Evolutionary conservation across 805 yeast species (phyloP), one percentile per base, ranked within the genome.

Genomic region (Myxozyma lipomycoides): DNA sequence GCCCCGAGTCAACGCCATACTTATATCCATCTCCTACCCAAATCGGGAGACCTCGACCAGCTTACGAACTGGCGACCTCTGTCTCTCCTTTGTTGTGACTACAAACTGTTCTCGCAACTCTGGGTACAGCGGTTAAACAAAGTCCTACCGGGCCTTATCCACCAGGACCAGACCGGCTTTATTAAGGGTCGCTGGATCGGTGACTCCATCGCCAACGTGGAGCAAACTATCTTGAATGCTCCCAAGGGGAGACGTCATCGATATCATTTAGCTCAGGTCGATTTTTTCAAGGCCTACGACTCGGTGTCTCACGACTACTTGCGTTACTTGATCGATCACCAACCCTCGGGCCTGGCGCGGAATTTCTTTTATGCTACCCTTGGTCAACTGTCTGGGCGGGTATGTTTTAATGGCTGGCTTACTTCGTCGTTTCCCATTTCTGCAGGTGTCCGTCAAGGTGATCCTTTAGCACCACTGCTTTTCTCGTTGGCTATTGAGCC

Each of bases 361-460:
- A n/a, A n/a, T n/a, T n/a, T n/a, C n/a, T n/a, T n/a, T n/a, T n/a
- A n/a, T n/a, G n/a, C n/a, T n/a, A n/a, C n/a, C n/a, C n/a, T n/a
- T n/a, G n/a, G n/a, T n/a, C 15, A 17, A 9, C 12, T 12, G 10
- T 7, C n/a, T 18, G 39, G 12, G n/a, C 39, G 23, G n/a, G 36
- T 40, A n/a, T n/a, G n/a, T n/a, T 40, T 40, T 23, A 42, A 42
- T 26, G 45, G 45, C 10, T 42, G 34, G 45, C 21, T n/a, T 4
- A 42, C 40, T 15, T 34, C 45, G 19, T 5, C 18, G n/a, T 42
- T 42, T 17, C 45, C 45, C 5, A 22, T 42, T n/a, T 17, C 5
- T 9, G 4, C 26, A 4, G 45, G 45, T 30, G 45, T 42, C n/a
- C 42, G 45, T 7, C 45, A 42, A 32, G 45, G 45, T 9, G 45